phyloP scores from a whole-genome alignment of 2,329 filamentous ascomycete genomes.

The Monosporascus sp. region DNA sequence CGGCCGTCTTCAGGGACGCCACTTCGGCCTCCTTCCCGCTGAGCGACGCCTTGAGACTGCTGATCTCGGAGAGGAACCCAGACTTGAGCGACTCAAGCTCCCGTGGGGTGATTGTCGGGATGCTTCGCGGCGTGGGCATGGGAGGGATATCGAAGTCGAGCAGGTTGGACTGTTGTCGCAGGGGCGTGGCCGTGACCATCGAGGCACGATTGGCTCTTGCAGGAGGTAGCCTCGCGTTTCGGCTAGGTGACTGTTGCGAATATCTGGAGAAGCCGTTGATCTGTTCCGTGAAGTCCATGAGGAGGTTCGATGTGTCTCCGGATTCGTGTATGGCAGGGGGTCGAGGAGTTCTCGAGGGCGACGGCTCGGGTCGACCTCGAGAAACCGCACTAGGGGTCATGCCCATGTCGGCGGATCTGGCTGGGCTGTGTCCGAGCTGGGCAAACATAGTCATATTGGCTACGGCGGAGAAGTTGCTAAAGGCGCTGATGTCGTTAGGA shows the following conservation, averaged over 20 bases:
- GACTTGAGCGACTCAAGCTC: slow-evolving; percentile 93
- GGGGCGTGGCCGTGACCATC: slow-evolving; percentile 38
- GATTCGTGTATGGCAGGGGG: slow-evolving; percentile 34
- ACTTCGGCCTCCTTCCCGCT: slow-evolving; percentile 93
- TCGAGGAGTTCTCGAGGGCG: slow-evolving; percentile 31
- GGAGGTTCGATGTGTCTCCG: slow-evolving; percentile 66
- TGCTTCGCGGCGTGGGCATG: slow-evolving; percentile 82
- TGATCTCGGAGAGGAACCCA: slow-evolving; percentile 84
- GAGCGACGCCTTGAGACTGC: slow-evolving; percentile 84
- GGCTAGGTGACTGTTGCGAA: slow-evolving; percentile 31
- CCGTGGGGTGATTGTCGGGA: slow-evolving; percentile 84
- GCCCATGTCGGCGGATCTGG: slow-evolving; percentile 42
- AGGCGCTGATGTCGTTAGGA: slow-evolving; percentile 73
- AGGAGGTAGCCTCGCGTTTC: slow-evolving; percentile 40
- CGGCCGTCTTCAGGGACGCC: slow-evolving; percentile 76
- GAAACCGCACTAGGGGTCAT: slow-evolving; percentile 29
- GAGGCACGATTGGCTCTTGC: slow-evolving; percentile 21
- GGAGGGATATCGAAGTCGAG: slow-evolving; percentile 93
- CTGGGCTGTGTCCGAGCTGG: slow-evolving; percentile 62
- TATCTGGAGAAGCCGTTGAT: slow-evolving; percentile 24
- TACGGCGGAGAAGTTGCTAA: slow-evolving; percentile 85
- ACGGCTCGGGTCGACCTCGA: slow-evolving; percentile 31
- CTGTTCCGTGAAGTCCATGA: slow-evolving; percentile 85
- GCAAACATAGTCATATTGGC: slow-evolving; percentile 83
- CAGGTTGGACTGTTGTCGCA: slow-evolving; percentile 58